Base-by-base conservation (phyloP, 192 early-diverging fungal genomes). In the Backusella australiensis region DNA sequence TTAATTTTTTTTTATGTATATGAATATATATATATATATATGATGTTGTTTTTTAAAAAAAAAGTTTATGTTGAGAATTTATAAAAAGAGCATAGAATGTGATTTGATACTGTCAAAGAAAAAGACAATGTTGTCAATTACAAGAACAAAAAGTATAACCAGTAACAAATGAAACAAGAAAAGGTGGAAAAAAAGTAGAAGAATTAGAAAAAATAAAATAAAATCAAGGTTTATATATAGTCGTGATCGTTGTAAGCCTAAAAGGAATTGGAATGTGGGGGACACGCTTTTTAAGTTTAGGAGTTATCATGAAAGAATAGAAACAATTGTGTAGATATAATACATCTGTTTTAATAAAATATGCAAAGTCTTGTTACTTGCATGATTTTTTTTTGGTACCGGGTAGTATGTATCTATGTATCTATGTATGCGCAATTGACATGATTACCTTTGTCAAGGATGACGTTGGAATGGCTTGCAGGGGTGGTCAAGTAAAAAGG, bases 191-290 rank as follows among this genome's bases (percentile, higher is more conserved):
- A 59, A 73, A 39, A 38, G 39, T 39, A 63, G 11, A 74, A 39
- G 59, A 26, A 65, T 63, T 34, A 59, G 52, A 74, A 39, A 59
- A 72, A 35, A 23, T 19, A 3, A 32, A 32, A 32, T 32, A 32
- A 26, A 53, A 6, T 49, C 15, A 71, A 29, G 21, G 21, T 74
- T 39, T 65, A 41, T 74, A 65, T 53, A 74, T 39, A n/a, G 49
- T 36, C 52, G 36, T 35, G 34, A 72, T 19, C 34, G 41, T 34
- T 72, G 71, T 53, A 72, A 53, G 34, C n/a, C 21, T 36, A 36
- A 36, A 69, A 69, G 3, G 14, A 69, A 69, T 39, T 12, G 68
- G 68, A 69, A 69, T 69, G 68, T 69, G 68, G 38, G 68, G 68
- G 68, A 19, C 34, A 69, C n/a, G 36, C n/a, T 41, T 39, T 35